These are phyloP conservation scores for Eragrostis nindensis DNA, from an alignment of 176 grass and related monocot genomes.

Conservation along the genomic window DNA sequence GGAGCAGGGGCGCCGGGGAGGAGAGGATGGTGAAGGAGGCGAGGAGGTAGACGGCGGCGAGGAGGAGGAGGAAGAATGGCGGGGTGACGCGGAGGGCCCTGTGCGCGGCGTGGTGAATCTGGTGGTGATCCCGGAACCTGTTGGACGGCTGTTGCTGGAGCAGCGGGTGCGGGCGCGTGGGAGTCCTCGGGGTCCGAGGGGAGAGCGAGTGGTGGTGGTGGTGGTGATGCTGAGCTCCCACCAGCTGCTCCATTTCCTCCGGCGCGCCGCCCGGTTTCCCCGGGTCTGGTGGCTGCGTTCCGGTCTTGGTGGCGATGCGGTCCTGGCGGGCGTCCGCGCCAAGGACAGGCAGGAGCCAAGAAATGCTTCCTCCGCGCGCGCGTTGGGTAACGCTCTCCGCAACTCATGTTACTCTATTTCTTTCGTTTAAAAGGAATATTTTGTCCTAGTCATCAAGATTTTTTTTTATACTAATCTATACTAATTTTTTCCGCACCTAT, in stretches of 20 bases:
- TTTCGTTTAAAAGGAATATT: too few relatives aligned
- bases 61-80: slow-evolving; percentile 64
- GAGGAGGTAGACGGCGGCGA: slow-evolving; percentile 61
- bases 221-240: slow-evolving; percentile 48
- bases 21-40: slow-evolving; percentile 63
- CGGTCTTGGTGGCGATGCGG: too few relatives aligned
- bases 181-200: slow-evolving; percentile 32
- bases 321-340: too few relatives aligned
- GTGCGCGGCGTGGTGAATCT: background rate
- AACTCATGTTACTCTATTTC: too few relatives aligned
- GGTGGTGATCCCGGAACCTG: slow-evolving; percentile 51
- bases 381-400: too few relatives aligned
- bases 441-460: too few relatives aligned
- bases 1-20: slow-evolving; percentile 39
- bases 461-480: too few relatives aligned
- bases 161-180: slow-evolving; percentile 24
- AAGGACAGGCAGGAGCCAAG: too few relatives aligned
- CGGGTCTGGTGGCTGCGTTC: background rate
- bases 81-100: slow-evolving; percentile 46
- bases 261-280: background rate
- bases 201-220: slow-evolving; percentile 36
- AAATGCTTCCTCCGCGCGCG: too few relatives aligned
- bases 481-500: too few relatives aligned
- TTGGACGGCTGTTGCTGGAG: slow-evolving; percentile 43
- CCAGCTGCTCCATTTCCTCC: slow-evolving; percentile 59